Evolutionary conservation across 2,329 filamentous ascomycete species (phyloP).

Genomic region (Didymella exigua): DNA sequence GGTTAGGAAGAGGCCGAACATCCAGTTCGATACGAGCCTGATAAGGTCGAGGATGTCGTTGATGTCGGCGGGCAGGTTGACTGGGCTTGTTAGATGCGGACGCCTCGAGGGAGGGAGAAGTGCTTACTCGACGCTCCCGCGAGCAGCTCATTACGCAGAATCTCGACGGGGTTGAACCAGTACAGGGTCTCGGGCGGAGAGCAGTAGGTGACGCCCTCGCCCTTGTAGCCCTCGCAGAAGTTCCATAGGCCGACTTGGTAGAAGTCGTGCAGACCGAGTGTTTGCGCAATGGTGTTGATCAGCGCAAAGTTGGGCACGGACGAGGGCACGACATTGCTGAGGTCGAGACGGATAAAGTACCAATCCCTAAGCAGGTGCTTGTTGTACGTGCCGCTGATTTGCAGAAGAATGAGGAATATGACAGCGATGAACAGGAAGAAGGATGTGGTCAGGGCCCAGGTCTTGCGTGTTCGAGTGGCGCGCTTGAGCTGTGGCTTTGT

Average conservation of each 20-base stretch:
- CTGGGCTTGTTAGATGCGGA: constrained; percentile 32
- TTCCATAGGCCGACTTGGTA: constrained; percentile 93
- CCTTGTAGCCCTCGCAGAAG: constrained; percentile 84
- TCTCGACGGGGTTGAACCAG: constrained; percentile 89
- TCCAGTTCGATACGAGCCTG: constrained; percentile 75
- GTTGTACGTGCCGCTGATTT: constrained; percentile 75
- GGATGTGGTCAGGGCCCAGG: constrained; percentile 68
- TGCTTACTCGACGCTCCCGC: constrained; percentile 74
- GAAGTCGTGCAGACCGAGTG: constrained; percentile 88
- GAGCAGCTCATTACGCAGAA: constrained; percentile 79
- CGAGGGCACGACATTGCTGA: constrained; percentile 79
- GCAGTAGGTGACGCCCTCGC: constrained; percentile 76
- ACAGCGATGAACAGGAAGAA: constrained; percentile 75
- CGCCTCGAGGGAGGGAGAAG: not conserved
- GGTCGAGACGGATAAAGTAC: constrained; percentile 84
- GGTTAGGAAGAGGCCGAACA: constrained; percentile 87
- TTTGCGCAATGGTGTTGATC: constrained; percentile 86
- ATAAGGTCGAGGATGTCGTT: constrained; percentile 76
- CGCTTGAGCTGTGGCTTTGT: constrained; percentile 47
- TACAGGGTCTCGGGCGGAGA: constrained; percentile 72
- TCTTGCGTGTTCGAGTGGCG: constrained; percentile 57
- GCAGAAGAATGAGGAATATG: constrained; percentile 79
- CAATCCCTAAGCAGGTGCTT: constrained; percentile 68
- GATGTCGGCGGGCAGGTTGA: constrained; percentile 78
- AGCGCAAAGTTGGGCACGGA: constrained; percentile 73